Conservation (phyloP, 1,139 yeast genomes). For the Suhomyces maxii region DNA sequence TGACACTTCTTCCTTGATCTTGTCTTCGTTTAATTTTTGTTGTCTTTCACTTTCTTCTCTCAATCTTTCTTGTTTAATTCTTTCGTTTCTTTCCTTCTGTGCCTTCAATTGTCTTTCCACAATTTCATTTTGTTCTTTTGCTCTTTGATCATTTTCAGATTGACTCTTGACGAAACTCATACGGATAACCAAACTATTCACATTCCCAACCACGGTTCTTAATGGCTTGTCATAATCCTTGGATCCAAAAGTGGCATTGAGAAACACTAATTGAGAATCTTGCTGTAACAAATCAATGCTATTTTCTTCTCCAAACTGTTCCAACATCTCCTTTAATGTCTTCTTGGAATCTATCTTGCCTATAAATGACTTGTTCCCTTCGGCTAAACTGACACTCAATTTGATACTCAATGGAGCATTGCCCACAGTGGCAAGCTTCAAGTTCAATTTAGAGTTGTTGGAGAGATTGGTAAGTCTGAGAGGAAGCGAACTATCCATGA, state of each 20-base stretch:
- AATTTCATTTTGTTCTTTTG: slow-evolving; percentile 21
- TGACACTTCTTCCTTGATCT: background rate
- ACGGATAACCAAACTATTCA: slow-evolving; percentile 22
- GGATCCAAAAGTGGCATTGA: slow-evolving; percentile 12
- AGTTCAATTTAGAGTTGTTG: slow-evolving; percentile 32
- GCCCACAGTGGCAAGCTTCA: slow-evolving; percentile 18
- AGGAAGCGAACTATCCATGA: slow-evolving; percentile 34
- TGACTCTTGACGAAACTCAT: slow-evolving; percentile 17
- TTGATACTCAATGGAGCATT: slow-evolving; percentile 12
- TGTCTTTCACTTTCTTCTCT: background rate
- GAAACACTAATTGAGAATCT: slow-evolving; percentile 11
- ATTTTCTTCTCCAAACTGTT: slow-evolving; percentile 8
- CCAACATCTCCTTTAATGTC: slow-evolving; percentile 11
- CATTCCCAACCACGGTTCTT: slow-evolving; percentile 15
- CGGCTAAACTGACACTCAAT: slow-evolving; percentile 9
- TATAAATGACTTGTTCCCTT: slow-evolving; percentile 9
- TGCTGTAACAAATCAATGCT: slow-evolving; percentile 6
- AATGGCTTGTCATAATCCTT: slow-evolving; percentile 9
- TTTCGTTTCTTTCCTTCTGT: slow-evolving; percentile 15
- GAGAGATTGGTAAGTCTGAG: slow-evolving; percentile 34
- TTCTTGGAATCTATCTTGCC: slow-evolving; percentile 8
- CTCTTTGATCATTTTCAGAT: slow-evolving; percentile 11
- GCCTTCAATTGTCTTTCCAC: slow-evolving; percentile 21
- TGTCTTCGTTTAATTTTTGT: slow-evolving; percentile 1
- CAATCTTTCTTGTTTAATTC: slow-evolving; percentile 7